These are phyloP conservation scores for Amaranthus hypochondriacus DNA, from an alignment of 148 eudicot species.

Conservation along the genomic window DNA sequence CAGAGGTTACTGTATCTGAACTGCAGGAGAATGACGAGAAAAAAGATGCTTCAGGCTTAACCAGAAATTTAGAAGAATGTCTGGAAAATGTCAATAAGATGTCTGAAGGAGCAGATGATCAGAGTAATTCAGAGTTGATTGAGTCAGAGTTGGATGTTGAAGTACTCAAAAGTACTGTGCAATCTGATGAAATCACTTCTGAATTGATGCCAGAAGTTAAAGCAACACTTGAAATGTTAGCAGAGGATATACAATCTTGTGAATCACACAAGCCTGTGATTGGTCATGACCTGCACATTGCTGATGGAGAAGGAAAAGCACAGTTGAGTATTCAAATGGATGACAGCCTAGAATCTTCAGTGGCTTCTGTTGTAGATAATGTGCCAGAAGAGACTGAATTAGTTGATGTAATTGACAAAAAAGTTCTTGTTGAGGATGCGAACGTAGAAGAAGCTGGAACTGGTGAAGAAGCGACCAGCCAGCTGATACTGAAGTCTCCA, in stretches of 20 bases:
- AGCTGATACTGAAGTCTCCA: neutral
- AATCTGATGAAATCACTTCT: conserved; percentile 18
- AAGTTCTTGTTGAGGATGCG: conserved; percentile 12
- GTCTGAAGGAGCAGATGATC: conserved; percentile 14
- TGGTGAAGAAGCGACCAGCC: conserved; percentile 16
- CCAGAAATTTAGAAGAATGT: conserved; percentile 19
- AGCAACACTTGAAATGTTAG: conserved; percentile 17
- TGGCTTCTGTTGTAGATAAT: conserved; percentile 10
- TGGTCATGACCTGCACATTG: conserved; percentile 20
- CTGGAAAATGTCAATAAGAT: conserved; percentile 9
- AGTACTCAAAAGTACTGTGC: neutral
- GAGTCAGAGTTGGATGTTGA: conserved; percentile 4
- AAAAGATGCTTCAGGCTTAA: neutral
- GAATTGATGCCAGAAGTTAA: conserved; percentile 21
- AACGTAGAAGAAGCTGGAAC: conserved; percentile 11
- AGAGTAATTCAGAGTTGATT: conserved; percentile 4
- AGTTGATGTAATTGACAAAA: conserved; percentile 24
- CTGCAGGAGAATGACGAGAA: no score
- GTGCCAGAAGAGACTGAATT: conserved; percentile 19
- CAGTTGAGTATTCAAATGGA: conserved; percentile 17
- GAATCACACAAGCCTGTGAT: conserved; percentile 10
- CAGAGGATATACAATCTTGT: conserved; percentile 17
- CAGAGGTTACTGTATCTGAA: no score
- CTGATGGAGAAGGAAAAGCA: conserved; percentile 22
- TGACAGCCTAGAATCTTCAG: conserved; percentile 22